phyloP scores from a whole-genome alignment of 768 basidiomycete species.

The Clathrus columnatus region DNA sequence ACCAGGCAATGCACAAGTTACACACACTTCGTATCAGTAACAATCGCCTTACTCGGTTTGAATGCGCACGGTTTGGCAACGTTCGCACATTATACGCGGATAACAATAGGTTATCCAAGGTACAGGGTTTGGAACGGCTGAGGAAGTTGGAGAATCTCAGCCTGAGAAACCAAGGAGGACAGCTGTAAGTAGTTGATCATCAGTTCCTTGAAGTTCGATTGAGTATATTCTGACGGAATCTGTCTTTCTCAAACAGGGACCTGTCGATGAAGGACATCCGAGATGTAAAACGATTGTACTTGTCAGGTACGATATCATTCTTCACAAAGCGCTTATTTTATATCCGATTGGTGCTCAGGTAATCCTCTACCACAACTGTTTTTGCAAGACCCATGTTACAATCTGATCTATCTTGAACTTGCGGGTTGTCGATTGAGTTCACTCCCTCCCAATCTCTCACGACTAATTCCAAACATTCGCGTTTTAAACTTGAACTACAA shows the following conservation, averaged over 20 bases:
- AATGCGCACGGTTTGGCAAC: constrained; percentile 51
- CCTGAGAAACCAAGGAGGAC: constrained; percentile 78
- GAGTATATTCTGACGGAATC: constrained; percentile 8
- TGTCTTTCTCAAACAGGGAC: constrained; percentile 13
- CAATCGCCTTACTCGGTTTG: constrained; percentile 64
- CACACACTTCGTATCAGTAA: constrained; percentile 80
- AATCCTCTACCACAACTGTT: constrained; percentile 38
- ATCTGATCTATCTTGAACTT: constrained; percentile 85
- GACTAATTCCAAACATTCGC: constrained; percentile 73
- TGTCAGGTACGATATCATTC: constrained; percentile 61
- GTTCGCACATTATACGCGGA: constrained; percentile 91
- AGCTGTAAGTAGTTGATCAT: constrained; percentile 50
- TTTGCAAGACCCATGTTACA: constrained; percentile 66
- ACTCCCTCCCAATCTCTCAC: constrained; percentile 61
- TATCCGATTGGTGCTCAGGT: constrained; percentile 26
- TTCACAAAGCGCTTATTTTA: constrained; percentile 13
- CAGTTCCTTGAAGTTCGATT: constrained; percentile 28
- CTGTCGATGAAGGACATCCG: constrained; percentile 49
- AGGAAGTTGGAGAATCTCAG: constrained; percentile 82
- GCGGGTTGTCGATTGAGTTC: constrained; percentile 74
- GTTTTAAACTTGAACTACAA: constrained; percentile 96
- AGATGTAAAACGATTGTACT: constrained; percentile 89
- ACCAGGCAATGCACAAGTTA: constrained; percentile 48
- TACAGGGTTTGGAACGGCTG: constrained; percentile 28
- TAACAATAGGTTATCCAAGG: constrained; percentile 53